phyloP scores from a whole-genome alignment of 139 green algal species.

The Raphidocelis subcapitata region DNA sequence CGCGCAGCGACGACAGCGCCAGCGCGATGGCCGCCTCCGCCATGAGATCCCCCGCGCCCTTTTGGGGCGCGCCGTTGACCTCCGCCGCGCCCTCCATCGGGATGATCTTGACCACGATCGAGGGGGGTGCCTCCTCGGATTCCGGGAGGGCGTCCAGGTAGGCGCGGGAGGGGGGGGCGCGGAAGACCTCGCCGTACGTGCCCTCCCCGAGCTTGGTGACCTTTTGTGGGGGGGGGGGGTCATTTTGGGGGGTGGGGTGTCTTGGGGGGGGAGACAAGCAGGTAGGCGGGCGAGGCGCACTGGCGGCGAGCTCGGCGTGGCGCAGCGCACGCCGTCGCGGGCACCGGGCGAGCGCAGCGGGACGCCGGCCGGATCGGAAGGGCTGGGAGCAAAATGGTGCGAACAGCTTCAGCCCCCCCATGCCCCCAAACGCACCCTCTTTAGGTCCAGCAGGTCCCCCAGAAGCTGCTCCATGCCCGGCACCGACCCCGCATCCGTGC shows the following conservation, averaged over 20 bases:
- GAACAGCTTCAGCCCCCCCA: neutral
- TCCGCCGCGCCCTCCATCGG: slow-evolving; percentile 84
- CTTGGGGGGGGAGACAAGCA: neutral
- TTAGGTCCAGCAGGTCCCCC: slow-evolving; percentile 44
- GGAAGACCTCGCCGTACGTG: slow-evolving; percentile 86
- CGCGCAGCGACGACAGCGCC: slow-evolving; percentile 59
- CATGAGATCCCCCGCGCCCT: slow-evolving; percentile 70
- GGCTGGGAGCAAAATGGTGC: neutral
- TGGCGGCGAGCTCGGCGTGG: no score
- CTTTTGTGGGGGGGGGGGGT: slow-evolving; percentile 34
- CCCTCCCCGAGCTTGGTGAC: slow-evolving; percentile 77
- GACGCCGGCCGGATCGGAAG: neutral
- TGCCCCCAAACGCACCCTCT: slow-evolving; percentile 22
- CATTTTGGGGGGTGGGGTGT: neutral
- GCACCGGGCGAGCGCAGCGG: no score
- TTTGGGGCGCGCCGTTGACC: slow-evolving; percentile 83
- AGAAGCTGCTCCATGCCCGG: slow-evolving; percentile 64
- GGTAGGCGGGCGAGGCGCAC: neutral
- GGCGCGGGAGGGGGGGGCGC: neutral
- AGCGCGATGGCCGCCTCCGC: slow-evolving; percentile 74
- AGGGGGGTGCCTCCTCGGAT: slow-evolving; percentile 58
- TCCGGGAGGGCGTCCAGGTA: slow-evolving; percentile 46
- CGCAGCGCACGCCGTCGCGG: no score
- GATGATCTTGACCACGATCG: slow-evolving; percentile 85
- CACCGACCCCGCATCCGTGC: slow-evolving; percentile 34